Conservation (phyloP, 371 early-diverging fungal genomes). For the Dentiscutata heterogama region DNA sequence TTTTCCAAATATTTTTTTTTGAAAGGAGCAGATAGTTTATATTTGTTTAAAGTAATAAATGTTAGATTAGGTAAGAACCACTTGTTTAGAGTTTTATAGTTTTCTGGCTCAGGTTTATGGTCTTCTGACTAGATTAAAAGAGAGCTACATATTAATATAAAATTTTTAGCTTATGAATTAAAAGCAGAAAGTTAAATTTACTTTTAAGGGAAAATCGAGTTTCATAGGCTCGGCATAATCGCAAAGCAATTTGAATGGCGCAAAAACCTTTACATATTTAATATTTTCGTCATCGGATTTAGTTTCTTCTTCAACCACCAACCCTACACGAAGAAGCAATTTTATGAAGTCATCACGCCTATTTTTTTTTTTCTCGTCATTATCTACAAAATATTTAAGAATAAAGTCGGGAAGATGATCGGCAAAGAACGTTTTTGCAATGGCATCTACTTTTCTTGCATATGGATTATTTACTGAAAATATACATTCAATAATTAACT, state of each 20-base stretch:
- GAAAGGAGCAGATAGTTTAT: background rate
- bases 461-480: background rate
- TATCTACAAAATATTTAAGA: conserved; percentile 2
- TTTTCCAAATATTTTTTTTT: background rate
- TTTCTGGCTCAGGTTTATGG: background rate
- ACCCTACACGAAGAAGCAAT: conserved; percentile 8
- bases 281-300: background rate
- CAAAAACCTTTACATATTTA: conserved; percentile 23
- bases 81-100: no score
- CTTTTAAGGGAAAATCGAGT: conserved; percentile 23
- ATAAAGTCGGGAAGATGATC: conserved; percentile 32
- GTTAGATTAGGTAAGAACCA: background rate
- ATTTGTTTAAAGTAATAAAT: background rate
- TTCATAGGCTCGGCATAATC: conserved; percentile 11
- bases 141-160: background rate
- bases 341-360: conserved; percentile 8
- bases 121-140: background rate
- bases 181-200: background rate
- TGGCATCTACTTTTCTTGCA: background rate
- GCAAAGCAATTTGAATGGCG: conserved; percentile 24
- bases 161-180: background rate
- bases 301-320: conserved; percentile 25
- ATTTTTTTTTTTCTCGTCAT: background rate
- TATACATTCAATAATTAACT: background rate
- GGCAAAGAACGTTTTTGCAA: conserved; percentile 16